Evolutionary conservation across 257 asterid species (phyloP).

Genomic region (Salvia miltiorrhiza): DNA sequence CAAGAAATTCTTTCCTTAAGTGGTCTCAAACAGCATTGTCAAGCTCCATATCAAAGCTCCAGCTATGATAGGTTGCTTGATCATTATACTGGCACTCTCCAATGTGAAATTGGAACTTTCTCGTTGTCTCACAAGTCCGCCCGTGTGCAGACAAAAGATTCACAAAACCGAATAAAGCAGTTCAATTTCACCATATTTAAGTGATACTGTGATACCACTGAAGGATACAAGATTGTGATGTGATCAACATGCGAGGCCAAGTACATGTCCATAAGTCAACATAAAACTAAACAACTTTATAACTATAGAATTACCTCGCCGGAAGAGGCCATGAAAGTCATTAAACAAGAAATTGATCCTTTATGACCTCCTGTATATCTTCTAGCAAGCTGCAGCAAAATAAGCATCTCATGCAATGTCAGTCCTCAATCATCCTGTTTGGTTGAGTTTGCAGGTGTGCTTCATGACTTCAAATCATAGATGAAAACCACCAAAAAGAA

Average conservation of each 20-base stretch:
- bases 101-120: slow-evolving; percentile 7
- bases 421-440: slow-evolving; percentile 9
- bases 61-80: neutral
- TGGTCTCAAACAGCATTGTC: neutral
- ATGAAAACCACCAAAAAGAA: slow-evolving; percentile 16
- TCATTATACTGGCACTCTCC: neutral
- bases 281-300: neutral
- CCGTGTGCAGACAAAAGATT: neutral
- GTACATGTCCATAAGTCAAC: neutral
- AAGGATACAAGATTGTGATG: slow-evolving; percentile 6
- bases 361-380: slow-evolving; percentile 97
- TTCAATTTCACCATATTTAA: neutral
- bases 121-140: neutral
- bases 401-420: slow-evolving; percentile 16
- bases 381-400: slow-evolving; percentile 72
- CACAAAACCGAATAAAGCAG: neutral
- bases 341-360: slow-evolving; percentile 87
- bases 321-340: slow-evolving; percentile 87
- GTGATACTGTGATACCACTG: neutral
- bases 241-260: slow-evolving; percentile 4
- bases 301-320: slow-evolving; percentile 67
- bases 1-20: neutral
- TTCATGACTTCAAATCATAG: slow-evolving; percentile 4
- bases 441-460: slow-evolving; percentile 5
- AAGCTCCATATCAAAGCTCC: neutral